Evolutionary conservation across 495 filamentous ascomycete genomes (phyloP).

Genomic region (Penicillium ochrochloron): DNA sequence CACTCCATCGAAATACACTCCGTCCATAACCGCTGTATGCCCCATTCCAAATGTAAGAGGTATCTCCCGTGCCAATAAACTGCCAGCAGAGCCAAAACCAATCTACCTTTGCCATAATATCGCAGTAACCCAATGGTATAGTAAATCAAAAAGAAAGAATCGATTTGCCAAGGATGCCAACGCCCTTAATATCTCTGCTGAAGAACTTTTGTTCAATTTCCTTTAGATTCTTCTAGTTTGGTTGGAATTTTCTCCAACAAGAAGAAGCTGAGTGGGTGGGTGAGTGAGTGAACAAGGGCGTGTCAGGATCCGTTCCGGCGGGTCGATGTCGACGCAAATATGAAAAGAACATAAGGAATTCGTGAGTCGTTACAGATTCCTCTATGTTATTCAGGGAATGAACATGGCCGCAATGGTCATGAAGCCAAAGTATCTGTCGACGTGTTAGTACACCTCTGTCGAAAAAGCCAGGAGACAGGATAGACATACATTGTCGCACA

Average conservation of each 20-base stretch:
- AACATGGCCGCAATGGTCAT: conserved; percentile 49
- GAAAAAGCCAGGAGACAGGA: neutral
- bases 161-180: conserved; percentile 13
- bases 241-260: too few relatives aligned
- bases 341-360: conserved; percentile 14
- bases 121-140: neutral
- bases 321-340: neutral
- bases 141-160: neutral
- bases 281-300: neutral
- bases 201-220: neutral
- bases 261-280: neutral
- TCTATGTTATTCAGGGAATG: conserved; percentile 32
- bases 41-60: neutral
- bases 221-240: neutral
- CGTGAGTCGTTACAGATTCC: conserved; percentile 16
- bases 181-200: neutral
- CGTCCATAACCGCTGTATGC: neutral
- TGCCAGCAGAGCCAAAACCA: neutral
- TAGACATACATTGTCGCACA: conserved; percentile 44
- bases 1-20: neutral
- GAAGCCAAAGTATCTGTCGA: conserved; percentile 46
- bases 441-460: conserved; percentile 11
- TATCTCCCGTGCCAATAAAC: neutral
- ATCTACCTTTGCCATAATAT: conserved; percentile 7
- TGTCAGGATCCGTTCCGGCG: neutral